A percentile compares a stretch with the other conserved stretches of the same genome.
These are phyloP conservation scores for Quercus alba DNA, from an alignment of 306 rosid genomes.

Conservation along the genomic window DNA sequence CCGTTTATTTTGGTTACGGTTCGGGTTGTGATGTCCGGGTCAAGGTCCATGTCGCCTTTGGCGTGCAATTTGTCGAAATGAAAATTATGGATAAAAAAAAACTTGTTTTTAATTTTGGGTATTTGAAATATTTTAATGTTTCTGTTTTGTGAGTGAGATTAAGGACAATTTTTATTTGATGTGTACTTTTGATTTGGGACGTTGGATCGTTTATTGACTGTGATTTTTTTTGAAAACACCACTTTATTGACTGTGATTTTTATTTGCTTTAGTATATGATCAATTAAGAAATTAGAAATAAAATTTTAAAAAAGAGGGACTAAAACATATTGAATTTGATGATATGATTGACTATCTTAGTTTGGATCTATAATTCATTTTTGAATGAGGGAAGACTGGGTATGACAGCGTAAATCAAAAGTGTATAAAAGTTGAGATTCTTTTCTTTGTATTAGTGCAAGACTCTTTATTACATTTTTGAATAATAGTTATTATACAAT, in stretches of 20 bases:
- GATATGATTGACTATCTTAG: no score
- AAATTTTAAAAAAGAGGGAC: no score
- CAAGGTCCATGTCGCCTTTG: neutral
- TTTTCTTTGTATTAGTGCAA: no score
- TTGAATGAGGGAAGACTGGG: no score
- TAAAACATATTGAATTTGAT: no score
- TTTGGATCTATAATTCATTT: no score
- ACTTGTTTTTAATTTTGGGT: neutral
- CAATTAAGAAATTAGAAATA: neutral
- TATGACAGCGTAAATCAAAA: no score
- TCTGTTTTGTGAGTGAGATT: neutral
- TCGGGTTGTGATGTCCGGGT: neutral
- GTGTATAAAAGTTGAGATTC: no score
- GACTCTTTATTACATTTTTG: no score
- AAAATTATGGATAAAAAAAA: neutral
- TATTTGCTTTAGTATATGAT: neutral
- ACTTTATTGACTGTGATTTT: neutral
- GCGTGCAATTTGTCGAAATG: slow-evolving; percentile 25
- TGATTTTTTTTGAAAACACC: no score
- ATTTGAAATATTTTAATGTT: neutral
- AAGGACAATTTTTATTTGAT: neutral
- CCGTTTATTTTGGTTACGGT: neutral
- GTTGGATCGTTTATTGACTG: neutral
- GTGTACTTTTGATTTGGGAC: neutral
- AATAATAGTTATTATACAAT: no score